These are phyloP conservation scores for Neurospora cerealis DNA, from an alignment of 495 filamentous ascomycete species.

Conservation along the genomic window DNA sequence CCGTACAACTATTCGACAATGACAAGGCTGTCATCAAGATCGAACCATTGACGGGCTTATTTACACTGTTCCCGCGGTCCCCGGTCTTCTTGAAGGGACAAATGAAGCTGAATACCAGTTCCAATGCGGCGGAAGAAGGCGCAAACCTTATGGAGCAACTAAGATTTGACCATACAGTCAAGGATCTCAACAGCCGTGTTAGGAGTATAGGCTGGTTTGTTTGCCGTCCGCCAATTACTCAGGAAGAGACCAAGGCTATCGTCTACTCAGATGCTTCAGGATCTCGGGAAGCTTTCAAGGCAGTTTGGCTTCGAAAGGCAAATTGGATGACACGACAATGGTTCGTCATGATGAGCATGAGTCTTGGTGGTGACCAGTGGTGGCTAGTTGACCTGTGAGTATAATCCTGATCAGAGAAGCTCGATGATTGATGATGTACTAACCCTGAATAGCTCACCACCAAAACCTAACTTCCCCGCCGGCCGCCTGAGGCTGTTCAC, in stretches of 20 bases:
- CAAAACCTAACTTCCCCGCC: conserved; percentile 7
- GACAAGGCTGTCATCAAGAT: conserved; percentile 51
- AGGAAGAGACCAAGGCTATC: conserved; percentile 48
- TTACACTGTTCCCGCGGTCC: conserved; percentile 40
- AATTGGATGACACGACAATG: conserved; percentile 52
- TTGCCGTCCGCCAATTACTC: conserved; percentile 41
- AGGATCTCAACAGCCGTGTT: conserved; percentile 52
- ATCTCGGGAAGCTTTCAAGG: conserved; percentile 41
- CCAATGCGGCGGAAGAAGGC: conserved; percentile 45
- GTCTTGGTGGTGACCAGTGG: conserved; percentile 66
- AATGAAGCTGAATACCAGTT: conserved; percentile 39
- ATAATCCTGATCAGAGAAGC: not conserved
- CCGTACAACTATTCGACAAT: conserved; percentile 53
- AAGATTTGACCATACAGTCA: conserved; percentile 45
- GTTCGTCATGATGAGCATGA: conserved; percentile 58
- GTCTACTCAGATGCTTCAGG: conserved; percentile 34
- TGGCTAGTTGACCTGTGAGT: conserved; percentile 58
- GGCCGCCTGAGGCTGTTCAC: conserved; percentile 21
- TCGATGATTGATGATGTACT: conserved; percentile 3
- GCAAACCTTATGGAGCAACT: conserved; percentile 43
- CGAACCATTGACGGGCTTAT: conserved; percentile 56
- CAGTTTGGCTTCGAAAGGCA: conserved; percentile 52
- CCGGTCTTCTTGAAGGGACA: conserved; percentile 32
- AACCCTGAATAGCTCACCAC: conserved; percentile 7
- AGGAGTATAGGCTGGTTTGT: conserved; percentile 53